Evolutionary conservation across 371 early-diverging fungal species (phyloP), one percentile per base, ranked within the genome.

Genomic region (Mycotypha africana): DNA sequence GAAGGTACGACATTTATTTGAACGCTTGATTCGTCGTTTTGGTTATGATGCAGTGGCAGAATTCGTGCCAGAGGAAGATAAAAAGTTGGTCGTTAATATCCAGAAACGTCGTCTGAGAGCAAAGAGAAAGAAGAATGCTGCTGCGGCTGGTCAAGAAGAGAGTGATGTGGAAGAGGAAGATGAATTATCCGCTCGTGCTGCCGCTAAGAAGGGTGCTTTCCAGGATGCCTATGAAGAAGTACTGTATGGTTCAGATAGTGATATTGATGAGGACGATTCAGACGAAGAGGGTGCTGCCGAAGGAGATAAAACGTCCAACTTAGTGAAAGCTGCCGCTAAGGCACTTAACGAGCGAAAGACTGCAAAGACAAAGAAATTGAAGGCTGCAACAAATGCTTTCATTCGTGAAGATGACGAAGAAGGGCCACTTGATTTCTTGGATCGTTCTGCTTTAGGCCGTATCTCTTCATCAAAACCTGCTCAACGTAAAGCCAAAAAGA

Each of bases 391-490:
- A 11, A 64, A 66, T 14, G 76, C 83, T 2, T 90, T 81, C 76
- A 87, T 87, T 54, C 79, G 82, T 58, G 89, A 86, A 58, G 87
- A 84, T 45, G 82, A 70, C 10, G 91, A 92, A 31, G 61, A 62
- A 38, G 81, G 82, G 0, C 88, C 90, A 50, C 72, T 97, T 30
- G 98, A 97, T 75, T 95, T 96, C 76, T 70, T 97, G 61, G 94
- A 94, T 65, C 74, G 83, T 15, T 68, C 81, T 37, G 91, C 91
- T 17, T 81, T 95, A 21, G 86, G 90, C 6, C 84, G 82, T 33
- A 84, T 94, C 35, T 76, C 89, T 16, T 72, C 75, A 12, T 53
- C 62, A 31, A 74, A 70, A 23, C 75, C 71, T 15, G 39, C 41
- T 14, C 68, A 65, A n/a, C 67, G 70, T 36, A 66, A 70, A 36